Evolutionary conservation across 2,329 filamentous ascomycete genomes (phyloP), one percentile per base, ranked within the genome.

Genomic region (Colletotrichum simmondsii): DNA sequence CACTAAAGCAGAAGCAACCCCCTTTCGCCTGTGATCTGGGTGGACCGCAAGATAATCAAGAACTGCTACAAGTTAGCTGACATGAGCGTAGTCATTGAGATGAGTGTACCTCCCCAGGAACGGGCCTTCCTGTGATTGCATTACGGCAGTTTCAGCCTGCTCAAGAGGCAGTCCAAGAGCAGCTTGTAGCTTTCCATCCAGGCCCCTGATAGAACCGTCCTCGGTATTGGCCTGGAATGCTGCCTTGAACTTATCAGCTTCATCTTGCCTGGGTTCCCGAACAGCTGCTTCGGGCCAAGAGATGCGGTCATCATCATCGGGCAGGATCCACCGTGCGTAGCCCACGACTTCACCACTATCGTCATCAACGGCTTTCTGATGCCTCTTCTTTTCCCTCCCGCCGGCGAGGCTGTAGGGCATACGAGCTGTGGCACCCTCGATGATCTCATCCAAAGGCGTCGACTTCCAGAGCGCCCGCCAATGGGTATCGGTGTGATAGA

Each of bases 311-410:
- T 57, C 30, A 12, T 24, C 52, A 10, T 69, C 60, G 1, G 66
- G 66, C 14, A 69, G 30, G 8, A 65, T 65, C 59, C 66, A 69
- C 8, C 66, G 22, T 26, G 49, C 60, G 49, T 69, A 69, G 11
- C 66, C 32, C 14, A 69, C 5, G n/a, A 58, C 30, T 10, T 69
- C 32, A 12, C 60, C 32, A 10, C 46, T 65, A 24, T 14, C n/a
- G 12, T 26, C 46, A 35, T 65, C 52, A 11, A 32, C 52, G 11
- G 66, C 60, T 26, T 69, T 69, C 7, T 64, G 24, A 4, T 69
- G 60, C 3, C 59, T 30, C 1, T 30, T 65, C 7, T 56, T 64
- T 7, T 65, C 59, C 5, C 60, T 49, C 3, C 32, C 32, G 14
- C 37, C 28, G 6, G 28, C 52, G n/a, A 69, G 58, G 7, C 53